Evolutionary conservation across 106 monocot genomes (phyloP), one percentile per base, ranked within the genome.

Genomic region (Allium cepa): DNA sequence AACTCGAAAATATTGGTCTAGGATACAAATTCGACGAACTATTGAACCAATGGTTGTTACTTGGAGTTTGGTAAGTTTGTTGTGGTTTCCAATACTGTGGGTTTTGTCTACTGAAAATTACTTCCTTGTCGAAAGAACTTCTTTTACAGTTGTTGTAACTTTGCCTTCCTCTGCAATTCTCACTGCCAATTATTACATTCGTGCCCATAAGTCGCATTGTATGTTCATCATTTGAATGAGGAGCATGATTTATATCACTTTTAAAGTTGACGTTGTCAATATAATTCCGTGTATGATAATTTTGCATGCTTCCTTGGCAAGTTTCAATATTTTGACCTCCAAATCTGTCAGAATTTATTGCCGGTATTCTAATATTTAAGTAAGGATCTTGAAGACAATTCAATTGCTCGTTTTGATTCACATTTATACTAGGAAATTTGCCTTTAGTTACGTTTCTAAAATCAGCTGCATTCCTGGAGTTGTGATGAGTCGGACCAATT

Each of bases 131-230:
- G 18, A 75, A 76, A 15, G 66, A 69, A 71, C 81, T 78, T 12
- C 67, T 62, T 27, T 63, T 84, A 15, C 67, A 61, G 56, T 73
- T 64, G 62, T 66, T 55, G 67, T 28, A 71, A 56, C 65, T 67
- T 14, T 73, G 64, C 49, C 49, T 60, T 7, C 79, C 71, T 73
- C 78, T 72, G 57, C n/a, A 57, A 58, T 52, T 72, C 26, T 50
- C 71, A 50, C 36, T 36, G 36, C 79, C 72, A 70, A 93, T 75
- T 26, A 75, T 72, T 53, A 93, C 74, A 88, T 85, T 69, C 75
- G 76, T 79, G 49, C 93, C 93, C 93, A 93, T 93, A 77, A 93
- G 68, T 46, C 93, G 88, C 76, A 93, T 78, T 6, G 84, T 86
- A 26, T 69, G 73, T 61, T 64, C 71, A 12, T 47, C 45, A 65